These are phyloP conservation scores for Talaromyces ruber DNA, from an alignment of 495 filamentous ascomycete species.

Conservation along the genomic window DNA sequence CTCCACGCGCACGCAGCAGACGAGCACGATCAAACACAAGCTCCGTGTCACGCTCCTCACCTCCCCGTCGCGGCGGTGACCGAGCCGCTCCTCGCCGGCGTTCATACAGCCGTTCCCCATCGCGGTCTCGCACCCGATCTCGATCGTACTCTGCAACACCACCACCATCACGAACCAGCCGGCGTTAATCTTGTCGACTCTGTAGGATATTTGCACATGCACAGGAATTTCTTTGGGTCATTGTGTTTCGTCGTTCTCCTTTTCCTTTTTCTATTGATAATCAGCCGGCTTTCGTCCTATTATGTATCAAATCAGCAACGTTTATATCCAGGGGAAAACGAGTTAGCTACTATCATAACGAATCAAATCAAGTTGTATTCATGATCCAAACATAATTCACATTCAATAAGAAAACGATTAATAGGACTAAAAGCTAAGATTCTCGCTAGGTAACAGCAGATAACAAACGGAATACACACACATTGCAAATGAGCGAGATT, in stretches of 20 bases:
- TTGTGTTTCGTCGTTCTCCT: not conserved
- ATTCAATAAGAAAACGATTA: not conserved
- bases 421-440: not conserved
- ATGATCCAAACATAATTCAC: not conserved
- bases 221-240: not conserved
- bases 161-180: not conserved
- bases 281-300: not conserved
- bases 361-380: not conserved
- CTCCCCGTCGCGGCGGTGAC: not conserved
- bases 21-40: not conserved
- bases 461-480: not conserved
- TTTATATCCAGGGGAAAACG: not conserved
- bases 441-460: not conserved
- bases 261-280: not conserved
- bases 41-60: not conserved
- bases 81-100: not conserved
- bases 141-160: not conserved
- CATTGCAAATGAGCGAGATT: not conserved
- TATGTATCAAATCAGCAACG: not conserved
- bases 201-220: not conserved
- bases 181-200: not conserved
- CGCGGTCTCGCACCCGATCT: not conserved
- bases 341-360: not conserved
- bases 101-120: slow-evolving; percentile 4
- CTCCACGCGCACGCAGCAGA: not conserved